These are phyloP conservation scores for Solanum bulbocastanum DNA, from an alignment of 257 asterid species.

Conservation along the genomic window DNA sequence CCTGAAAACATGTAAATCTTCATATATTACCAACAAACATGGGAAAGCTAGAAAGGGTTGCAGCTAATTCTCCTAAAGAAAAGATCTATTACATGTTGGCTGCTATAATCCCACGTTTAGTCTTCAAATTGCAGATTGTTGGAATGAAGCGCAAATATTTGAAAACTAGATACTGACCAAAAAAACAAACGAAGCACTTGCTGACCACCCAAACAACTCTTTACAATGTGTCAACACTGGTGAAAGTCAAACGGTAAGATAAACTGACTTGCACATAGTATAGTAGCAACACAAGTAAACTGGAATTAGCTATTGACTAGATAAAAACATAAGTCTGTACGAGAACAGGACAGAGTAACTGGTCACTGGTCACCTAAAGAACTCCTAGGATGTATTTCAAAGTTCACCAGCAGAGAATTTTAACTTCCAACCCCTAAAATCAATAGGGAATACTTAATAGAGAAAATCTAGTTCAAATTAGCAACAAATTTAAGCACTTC, in stretches of 20 bases:
- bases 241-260: not conserved
- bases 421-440: not conserved
- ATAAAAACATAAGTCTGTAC: not conserved
- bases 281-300: not conserved
- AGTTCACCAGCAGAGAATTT: not conserved
- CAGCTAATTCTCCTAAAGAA: not conserved
- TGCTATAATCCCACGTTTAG: not conserved
- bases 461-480: not conserved
- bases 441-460: not conserved
- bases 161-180: not conserved
- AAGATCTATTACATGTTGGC: not conserved
- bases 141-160: not conserved
- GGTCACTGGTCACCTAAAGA: not conserved
- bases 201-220: not conserved
- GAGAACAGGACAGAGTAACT: not conserved
- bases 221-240: not conserved
- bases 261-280: not conserved
- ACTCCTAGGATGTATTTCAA: not conserved
- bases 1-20: constrained; percentile 28
- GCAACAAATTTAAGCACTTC: not conserved
- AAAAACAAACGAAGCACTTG: not conserved
- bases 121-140: not conserved
- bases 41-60: not conserved
- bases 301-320: not conserved
- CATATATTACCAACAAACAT: not conserved